Percentiles rank a stretch among this genome's conserved stretches.
phyloP scores from a whole-genome alignment of 805 yeast genomes.

The Priceomyces medius region DNA sequence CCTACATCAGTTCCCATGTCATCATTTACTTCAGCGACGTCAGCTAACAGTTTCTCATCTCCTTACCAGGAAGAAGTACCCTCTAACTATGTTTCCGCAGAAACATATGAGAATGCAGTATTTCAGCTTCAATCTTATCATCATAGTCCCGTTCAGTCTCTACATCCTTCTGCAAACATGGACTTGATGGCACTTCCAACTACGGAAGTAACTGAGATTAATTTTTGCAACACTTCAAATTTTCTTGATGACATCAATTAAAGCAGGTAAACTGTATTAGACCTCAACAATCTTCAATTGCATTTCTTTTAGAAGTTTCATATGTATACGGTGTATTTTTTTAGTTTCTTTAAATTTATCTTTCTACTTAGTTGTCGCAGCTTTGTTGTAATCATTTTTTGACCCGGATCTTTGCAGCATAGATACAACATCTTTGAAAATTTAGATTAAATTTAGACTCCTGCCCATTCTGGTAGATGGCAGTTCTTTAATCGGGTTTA shows the following conservation, averaged over 20 bases:
- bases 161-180: conserved; percentile 10
- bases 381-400: no score
- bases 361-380: no score
- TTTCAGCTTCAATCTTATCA: conserved; percentile 2
- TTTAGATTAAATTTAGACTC: no score
- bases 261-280: background rate
- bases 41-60: background rate
- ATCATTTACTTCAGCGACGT: background rate
- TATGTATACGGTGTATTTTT: no score
- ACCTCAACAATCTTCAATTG: background rate
- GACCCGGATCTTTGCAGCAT: no score
- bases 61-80: background rate
- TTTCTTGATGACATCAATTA: background rate
- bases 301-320: background rate
- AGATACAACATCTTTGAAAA: no score
- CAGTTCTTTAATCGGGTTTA: no score
- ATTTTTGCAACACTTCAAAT: background rate
- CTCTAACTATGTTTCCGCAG: background rate
- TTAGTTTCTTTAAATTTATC: no score
- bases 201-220: conserved; percentile 1
- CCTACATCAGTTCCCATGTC: background rate
- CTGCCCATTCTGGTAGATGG: no score
- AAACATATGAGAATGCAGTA: background rate
- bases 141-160: conserved; percentile 2
- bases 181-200: conserved; percentile 13